Evolutionary conservation across 139 green algal genomes (phyloP).

Genomic region (Chlorella sp.): DNA sequence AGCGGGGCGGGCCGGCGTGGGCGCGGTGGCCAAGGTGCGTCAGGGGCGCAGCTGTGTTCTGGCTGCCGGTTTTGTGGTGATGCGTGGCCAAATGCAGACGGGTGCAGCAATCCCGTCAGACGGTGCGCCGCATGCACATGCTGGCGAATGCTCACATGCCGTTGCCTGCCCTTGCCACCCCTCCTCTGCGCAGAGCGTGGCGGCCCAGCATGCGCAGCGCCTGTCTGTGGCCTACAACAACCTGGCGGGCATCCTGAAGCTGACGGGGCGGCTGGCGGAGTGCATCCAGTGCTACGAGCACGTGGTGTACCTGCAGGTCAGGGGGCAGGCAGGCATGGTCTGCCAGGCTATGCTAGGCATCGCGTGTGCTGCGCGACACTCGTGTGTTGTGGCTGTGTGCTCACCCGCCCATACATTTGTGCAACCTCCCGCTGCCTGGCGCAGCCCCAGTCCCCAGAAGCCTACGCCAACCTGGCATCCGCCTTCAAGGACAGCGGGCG

Average conservation of each 20-base stretch:
- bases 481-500: conserved; percentile 81
- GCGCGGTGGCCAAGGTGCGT: not conserved
- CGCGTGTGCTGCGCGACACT: too few species aligned
- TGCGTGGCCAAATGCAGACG: too few species aligned
- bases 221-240: conserved; percentile 88
- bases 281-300: conserved; percentile 88
- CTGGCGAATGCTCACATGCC: too few species aligned
- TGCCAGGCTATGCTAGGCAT: not conserved
- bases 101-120: too few species aligned
- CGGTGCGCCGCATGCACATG: too few species aligned
- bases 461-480: conserved; percentile 79
- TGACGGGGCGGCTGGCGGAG: conserved; percentile 69
- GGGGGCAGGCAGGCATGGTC: not conserved
- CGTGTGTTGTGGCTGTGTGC: too few species aligned
- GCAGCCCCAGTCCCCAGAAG: conserved; percentile 72
- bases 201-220: conserved; percentile 62
- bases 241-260: conserved; percentile 76
- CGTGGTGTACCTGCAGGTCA: conserved; percentile 70
- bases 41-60: too few species aligned
- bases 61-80: too few species aligned
- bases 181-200: conserved; percentile 19
- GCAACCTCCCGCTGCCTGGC: not conserved
- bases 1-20: conserved; percentile 1
- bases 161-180: too few species aligned
- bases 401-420: too few species aligned